Percentiles rank a stretch among this genome's conserved stretches.
phyloP scores from a whole-genome alignment of 805 yeast species.

The Wickerhamomyces chambardii region DNA sequence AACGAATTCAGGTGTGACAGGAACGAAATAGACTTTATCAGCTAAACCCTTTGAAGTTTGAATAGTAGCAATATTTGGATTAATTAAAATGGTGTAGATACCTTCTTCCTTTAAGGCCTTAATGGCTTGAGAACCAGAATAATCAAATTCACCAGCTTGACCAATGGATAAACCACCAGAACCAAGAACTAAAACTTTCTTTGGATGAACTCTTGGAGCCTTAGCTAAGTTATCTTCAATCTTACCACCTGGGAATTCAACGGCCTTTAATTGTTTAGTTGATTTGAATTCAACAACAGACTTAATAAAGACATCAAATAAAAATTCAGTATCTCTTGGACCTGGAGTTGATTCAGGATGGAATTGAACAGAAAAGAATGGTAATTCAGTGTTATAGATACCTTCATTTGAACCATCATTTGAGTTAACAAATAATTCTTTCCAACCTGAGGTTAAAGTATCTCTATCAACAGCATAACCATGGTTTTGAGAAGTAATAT shows the following conservation, averaged over 20 bases:
- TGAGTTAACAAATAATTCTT: conserved; percentile 89
- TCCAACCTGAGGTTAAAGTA: conserved; percentile 76
- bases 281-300: conserved; percentile 58
- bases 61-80: conserved; percentile 97
- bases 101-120: conserved; percentile 98
- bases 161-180: conserved; percentile 98
- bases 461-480: conserved; percentile 92
- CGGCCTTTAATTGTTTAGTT: conserved; percentile 52
- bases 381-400: conserved; percentile 81
- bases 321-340: conserved; percentile 96
- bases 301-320: conserved; percentile 87
- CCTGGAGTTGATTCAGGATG: conserved; percentile 99
- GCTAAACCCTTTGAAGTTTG: conserved; percentile 98
- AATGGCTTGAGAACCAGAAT: conserved; percentile 98
- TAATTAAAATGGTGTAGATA: conserved; percentile 88
- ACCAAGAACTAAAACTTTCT: conserved; percentile 91
- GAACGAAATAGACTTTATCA: conserved; percentile 94
- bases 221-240: conserved; percentile 64
- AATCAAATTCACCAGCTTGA: conserved; percentile 99
- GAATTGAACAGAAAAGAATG: conserved; percentile 96
- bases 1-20: conserved; percentile 96
- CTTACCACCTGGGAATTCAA: conserved; percentile 87
- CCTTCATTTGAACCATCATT: conserved; percentile 99
- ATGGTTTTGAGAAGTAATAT: conserved; percentile 97
- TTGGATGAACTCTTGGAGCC: conserved; percentile 73